Percentiles rank a stretch among this genome's conserved stretches.
Conservation (phyloP, 163 green algal genomes). For the Scenedesmus sp. region DNA sequence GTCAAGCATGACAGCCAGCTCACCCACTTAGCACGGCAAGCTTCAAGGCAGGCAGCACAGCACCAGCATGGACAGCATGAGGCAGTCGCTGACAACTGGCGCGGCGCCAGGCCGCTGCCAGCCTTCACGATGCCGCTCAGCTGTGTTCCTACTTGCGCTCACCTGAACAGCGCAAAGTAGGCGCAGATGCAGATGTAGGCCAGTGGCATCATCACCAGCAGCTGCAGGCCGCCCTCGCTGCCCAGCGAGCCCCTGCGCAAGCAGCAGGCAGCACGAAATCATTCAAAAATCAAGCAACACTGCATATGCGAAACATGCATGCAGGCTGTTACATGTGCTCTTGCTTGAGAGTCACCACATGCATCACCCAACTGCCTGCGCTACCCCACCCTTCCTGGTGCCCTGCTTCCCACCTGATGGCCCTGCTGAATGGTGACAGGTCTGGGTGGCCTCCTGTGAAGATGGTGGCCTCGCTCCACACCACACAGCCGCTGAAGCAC, state of each 20-base stretch:
- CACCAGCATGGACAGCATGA: too few species aligned
- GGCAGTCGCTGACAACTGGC: neutral
- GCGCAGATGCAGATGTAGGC: conserved; percentile 74
- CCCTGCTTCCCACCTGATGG: conserved; percentile 22
- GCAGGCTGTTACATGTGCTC: neutral
- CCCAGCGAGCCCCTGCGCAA: conserved; percentile 6
- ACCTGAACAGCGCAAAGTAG: conserved; percentile 71
- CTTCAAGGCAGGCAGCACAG: too few species aligned
- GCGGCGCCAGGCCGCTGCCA: neutral
- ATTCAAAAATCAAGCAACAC: neutral
- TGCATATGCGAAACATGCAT: neutral
- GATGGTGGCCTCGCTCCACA: conserved; percentile 72
- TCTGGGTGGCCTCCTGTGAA: conserved; percentile 52
- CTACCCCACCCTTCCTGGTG: neutral
- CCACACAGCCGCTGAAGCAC: conserved; percentile 55
- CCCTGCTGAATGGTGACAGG: conserved; percentile 61
- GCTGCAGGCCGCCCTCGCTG: conserved; percentile 59
- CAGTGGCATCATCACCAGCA: conserved; percentile 53
- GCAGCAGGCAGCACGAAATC: neutral
- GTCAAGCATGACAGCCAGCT: neutral
- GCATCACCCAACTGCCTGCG: neutral
- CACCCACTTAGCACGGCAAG: too few species aligned
- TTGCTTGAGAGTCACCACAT: neutral
- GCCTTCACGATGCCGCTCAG: neutral
- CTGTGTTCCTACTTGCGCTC: neutral